Base-by-base conservation (phyloP, 2,329 filamentous ascomycete species). In the Paraphoma sp. region DNA sequence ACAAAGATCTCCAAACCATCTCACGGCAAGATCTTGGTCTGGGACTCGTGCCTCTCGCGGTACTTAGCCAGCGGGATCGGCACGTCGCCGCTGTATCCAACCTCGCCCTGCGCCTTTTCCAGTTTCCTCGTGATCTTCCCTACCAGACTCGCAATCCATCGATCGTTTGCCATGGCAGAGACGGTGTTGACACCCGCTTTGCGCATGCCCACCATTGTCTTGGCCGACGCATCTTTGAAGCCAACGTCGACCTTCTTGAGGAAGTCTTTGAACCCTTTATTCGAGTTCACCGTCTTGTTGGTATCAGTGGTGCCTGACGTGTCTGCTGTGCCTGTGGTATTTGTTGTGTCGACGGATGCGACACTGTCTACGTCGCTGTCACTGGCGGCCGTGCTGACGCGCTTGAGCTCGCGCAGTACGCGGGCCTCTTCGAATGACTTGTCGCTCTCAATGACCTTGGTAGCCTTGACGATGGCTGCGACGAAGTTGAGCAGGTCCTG, bases 401-500 rank as follows among this genome's bases (percentile, higher is more conserved):
- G 54, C 57, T 71, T 62, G 65, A 72, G 31, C 56, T 71, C 64
- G 7, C 66, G 68, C 47, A 60, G 52, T 16, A 72, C 59, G 16
- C 67, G 67, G n/a, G 67, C 67, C 31, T 77, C 76, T 49, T 79
- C 77, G 28, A 76, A 71, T 17, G 78, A 78, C 55, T 80, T 83
- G 62, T 84, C 82, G 28, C 81, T 71, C 61, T 85, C 83, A 45
- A 84, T 82, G 38, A 85, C 77, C 59, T 85, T 85, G n/a, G 80
- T 84, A 0, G 83, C 83, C 63, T 85, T 86, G n/a, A 84, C 79
- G 1, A 84, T 72, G 1, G 83, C 82, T 1, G 83, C 82, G n/a
- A 81, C 72, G 67, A 84, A 85, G 61, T 83, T 80, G 49, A 86
- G 78, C 4, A 85, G 72, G 17, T 80, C 78, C 57, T 84, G 82